These are phyloP conservation scores for Polyporus tsugae DNA, from an alignment of 1,284 basidiomycete species.

Conservation along the genomic window DNA sequence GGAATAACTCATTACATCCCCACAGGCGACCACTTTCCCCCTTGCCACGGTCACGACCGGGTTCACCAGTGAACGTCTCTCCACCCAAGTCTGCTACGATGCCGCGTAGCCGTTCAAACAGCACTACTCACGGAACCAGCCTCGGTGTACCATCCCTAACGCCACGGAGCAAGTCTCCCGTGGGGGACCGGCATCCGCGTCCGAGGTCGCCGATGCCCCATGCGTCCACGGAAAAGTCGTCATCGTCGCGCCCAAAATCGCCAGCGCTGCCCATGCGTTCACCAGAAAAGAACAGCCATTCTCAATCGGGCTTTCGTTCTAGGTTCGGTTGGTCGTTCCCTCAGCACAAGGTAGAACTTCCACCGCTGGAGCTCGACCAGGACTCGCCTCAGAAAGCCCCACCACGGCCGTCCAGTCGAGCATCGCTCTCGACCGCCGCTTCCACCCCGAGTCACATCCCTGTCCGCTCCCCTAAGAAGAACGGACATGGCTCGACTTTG, in stretches of 20 bases:
- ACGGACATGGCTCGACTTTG: conserved; percentile 12
- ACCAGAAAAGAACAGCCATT: conserved; percentile 17
- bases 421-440: conserved; percentile 26
- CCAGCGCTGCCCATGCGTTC: conserved; percentile 17
- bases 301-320: conserved; percentile 38
- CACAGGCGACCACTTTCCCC: conserved; percentile 29
- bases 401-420: conserved; percentile 39
- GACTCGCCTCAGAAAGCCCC: conserved; percentile 41
- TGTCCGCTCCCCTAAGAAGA: conserved; percentile 47
- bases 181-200: conserved; percentile 25
- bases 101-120: conserved; percentile 23
- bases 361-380: conserved; percentile 49
- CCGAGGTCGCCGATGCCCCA: conserved; percentile 35
- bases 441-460: conserved; percentile 51
- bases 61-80: conserved; percentile 34
- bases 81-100: conserved; percentile 9
- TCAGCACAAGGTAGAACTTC: conserved; percentile 43
- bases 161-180: conserved; percentile 22
- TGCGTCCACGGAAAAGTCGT: conserved; percentile 22
- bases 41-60: conserved; percentile 27
- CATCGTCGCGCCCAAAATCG: conserved; percentile 22
- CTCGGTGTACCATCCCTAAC: conserved; percentile 10
- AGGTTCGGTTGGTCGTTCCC: conserved; percentile 54
- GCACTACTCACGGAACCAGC: conserved; percentile 15
- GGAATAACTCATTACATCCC: conserved; percentile 34